phyloP scores from a whole-genome alignment of 2,329 filamentous ascomycete species.

The Aspergillus sp. region DNA sequence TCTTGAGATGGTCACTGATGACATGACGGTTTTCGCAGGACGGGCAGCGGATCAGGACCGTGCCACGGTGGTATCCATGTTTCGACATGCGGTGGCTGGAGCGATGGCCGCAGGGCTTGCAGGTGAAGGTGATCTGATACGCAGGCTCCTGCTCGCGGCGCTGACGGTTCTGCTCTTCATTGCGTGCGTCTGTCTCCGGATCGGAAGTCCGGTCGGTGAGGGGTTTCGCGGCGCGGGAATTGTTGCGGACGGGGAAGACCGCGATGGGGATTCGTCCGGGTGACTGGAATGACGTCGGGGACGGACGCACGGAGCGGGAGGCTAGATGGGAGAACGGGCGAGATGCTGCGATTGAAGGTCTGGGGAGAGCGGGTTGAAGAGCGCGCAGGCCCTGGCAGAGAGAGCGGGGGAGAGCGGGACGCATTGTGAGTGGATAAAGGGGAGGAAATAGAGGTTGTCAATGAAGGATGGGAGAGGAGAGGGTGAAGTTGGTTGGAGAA shows the following conservation, averaged over 20 bases:
- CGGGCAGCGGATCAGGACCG: conserved; percentile 84
- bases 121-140: conserved; percentile 90
- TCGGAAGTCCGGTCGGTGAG: conserved; percentile 32
- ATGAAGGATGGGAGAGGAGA: not conserved
- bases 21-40: conserved; percentile 82
- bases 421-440: conserved; percentile 16
- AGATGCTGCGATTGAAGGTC: conserved; percentile 13
- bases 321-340: conserved; percentile 20
- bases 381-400: conserved; percentile 22
- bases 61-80: conserved; percentile 90
- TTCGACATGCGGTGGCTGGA: conserved; percentile 87
- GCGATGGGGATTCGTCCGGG: conserved; percentile 3
- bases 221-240: conserved; percentile 23
- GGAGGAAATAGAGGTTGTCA: not conserved
- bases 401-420: conserved; percentile 7
- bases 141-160: conserved; percentile 56
- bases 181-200: conserved; percentile 28
- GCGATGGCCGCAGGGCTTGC: conserved; percentile 75
- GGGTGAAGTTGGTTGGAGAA: not conserved
- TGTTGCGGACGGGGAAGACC: conserved; percentile 21
- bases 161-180: conserved; percentile 34
- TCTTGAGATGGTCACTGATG: conserved; percentile 82
- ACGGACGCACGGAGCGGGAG: conserved; percentile 11
- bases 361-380: conserved; percentile 13
- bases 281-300: conserved; percentile 1